These are phyloP conservation scores for Orbilia brochopaga DNA, from an alignment of 2,329 filamentous ascomycete genomes.

Conservation along the genomic window DNA sequence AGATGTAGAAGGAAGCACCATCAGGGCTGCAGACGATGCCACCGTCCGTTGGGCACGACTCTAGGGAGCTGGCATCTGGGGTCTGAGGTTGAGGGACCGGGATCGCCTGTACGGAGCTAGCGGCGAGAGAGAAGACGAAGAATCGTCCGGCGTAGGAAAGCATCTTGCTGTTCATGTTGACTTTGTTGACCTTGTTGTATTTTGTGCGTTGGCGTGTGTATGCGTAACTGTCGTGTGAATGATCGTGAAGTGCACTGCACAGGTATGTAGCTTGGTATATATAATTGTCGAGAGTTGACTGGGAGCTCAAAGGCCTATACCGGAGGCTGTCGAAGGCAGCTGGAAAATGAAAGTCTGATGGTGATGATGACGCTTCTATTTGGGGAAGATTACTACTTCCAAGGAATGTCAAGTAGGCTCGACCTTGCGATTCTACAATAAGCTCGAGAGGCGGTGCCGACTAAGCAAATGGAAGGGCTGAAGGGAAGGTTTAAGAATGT, in stretches of 20 bases:
- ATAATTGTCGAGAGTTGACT: conserved; percentile 7
- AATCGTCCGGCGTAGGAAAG: conserved; percentile 15
- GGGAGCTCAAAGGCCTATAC: conserved; percentile 1
- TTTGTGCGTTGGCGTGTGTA: conserved; percentile 7
- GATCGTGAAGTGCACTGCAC: conserved; percentile 48
- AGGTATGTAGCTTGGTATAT: conserved; percentile 22
- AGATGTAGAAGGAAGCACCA: conserved; percentile 34
- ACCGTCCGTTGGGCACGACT: conserved; percentile 31
- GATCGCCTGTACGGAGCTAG: conserved; percentile 22
- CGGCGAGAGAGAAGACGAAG: conserved; percentile 17
- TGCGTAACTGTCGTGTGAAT: conserved; percentile 5
- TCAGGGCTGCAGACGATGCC: conserved; percentile 30
- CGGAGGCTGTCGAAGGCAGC: neutral
- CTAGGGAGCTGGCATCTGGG: conserved; percentile 17
- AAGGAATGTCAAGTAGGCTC: conserved; percentile 46
- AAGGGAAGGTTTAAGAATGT: conserved; percentile 44
- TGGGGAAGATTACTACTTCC: neutral
- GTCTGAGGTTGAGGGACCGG: conserved; percentile 30
- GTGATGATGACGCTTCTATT: conserved; percentile 1
- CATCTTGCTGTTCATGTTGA: conserved; percentile 25
- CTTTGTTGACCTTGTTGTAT: conserved; percentile 17
- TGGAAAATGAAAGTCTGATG: conserved; percentile 15
- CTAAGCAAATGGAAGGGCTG: conserved; percentile 13
- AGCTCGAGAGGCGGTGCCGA: conserved; percentile 15
- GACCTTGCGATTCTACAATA: conserved; percentile 45